Evolutionary conservation across 257 asterid species (phyloP), one percentile per base, ranked within the genome.

Genomic region (Penstemon barbatus): DNA sequence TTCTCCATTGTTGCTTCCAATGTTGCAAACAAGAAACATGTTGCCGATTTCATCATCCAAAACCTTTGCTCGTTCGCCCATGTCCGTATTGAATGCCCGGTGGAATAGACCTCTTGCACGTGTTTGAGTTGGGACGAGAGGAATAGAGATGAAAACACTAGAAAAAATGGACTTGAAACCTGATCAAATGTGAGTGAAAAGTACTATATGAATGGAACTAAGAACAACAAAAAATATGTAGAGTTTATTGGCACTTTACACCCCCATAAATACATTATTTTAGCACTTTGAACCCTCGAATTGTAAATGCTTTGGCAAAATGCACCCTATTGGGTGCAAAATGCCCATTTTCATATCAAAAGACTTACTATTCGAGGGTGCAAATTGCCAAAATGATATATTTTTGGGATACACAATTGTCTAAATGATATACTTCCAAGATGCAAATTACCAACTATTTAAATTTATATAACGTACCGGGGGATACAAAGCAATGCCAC

Each of bases 1-100:
- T 37, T 54, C 68, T 71, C 77, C 61, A 65, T 5, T 12, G 74
- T 42, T 11, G 78, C 80, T 46, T 84, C 75, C 13, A 79, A 7
- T 63, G 74, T 74, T 42, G 83, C 89, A 61, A 74, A 81, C 15
- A 81, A 62, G 19, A 69, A 81, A 40, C 75, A 71, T 25, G 86
- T 79, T n/a, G 79, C 65, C 0, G 85, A 63, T 62, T 62, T 84
- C 41, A 81, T 69, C 85, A 77, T 77, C 83, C 83, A 84, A 44
- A 81, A 65, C 11, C 83, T 73, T 44, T 73, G 81, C 59, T 81
- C 89, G 4, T 72, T 81, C 77, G 80, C 79, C 85, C 86, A 81
- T 51, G 80, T 70, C 5, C 53, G 58, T 44, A 75, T 33, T 39
- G 89, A 70, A 42, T 82, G 66, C 43, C 85, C 82, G 6, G 63